Evolutionary conservation across 1,284 basidiomycete genomes (phyloP), one percentile per base, ranked within the genome.

Genomic region (Malassezia psittaci): DNA sequence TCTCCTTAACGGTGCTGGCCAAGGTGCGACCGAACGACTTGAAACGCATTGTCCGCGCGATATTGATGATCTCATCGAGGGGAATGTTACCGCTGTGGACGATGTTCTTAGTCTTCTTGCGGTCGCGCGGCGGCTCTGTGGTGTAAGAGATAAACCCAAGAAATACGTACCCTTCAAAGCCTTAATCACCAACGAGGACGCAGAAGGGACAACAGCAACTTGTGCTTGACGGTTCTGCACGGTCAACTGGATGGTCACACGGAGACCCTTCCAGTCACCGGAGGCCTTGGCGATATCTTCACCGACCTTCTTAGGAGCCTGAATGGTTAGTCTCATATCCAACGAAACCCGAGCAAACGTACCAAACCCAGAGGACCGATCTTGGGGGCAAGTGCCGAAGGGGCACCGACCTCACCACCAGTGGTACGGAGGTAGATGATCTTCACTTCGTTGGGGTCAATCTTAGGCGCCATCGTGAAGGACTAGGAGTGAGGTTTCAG

Each of bases 31-130:
- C 87, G 63, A 98, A 81, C 12, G 91, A 96, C 80, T 96, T 96
- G 80, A 81, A 81, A 77, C 84, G 85, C 91, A 99, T 96, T 68
- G 85, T 94, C 77, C 94, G 87, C 72, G 90, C 90, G 77, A 93
- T 91, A 61, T 93, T 86, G 76, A 90, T 80, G 75, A 98, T 90
- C 79, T 94, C 56, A 76, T 96, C 93, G 59, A 98, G 81, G 57
- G 90, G 77, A 68, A 99, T 83, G 82, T 96, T 98, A 64, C 94
- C 94, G 61, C 80, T 79, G 83, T 99, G 94, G 78, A 90, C 91
- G 80, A 96, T 93, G 83, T 98, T 98, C 83, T 99, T 99, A 83
- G 96, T 90, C 85, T 99, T 99, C 81, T 99, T 99, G 72, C 94
- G 86, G 81, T 98, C 93, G 77, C 93, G 90, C 72, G 90, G 90